phyloP scores from a whole-genome alignment of 768 basidiomycete species.

The Boletus sp. region DNA sequence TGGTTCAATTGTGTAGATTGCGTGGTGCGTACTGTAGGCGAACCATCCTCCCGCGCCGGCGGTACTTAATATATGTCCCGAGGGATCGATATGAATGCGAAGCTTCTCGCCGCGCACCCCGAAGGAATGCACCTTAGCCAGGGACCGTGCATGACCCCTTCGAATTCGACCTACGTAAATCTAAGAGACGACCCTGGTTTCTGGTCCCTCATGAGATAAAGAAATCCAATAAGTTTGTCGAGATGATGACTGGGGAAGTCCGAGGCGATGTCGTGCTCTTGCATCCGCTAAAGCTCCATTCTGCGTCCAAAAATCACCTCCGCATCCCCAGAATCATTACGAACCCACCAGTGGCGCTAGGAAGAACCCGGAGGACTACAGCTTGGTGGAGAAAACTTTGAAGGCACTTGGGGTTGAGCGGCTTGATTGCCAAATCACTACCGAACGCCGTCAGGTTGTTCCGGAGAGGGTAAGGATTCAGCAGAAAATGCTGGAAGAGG shows the following conservation, averaged over 20 bases:
- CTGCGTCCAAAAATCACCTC: conserved; percentile 58
- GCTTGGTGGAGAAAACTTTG: conserved; percentile 2
- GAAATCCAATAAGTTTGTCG: neutral
- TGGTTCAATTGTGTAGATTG: neutral
- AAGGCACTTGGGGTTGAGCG: conserved; percentile 8
- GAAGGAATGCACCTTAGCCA: conserved; percentile 2
- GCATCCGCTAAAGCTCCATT: conserved; percentile 66
- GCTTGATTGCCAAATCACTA: conserved; percentile 3
- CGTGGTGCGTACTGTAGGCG: too few species aligned
- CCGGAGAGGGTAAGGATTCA: conserved; percentile 1
- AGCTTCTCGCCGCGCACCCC: neutral
- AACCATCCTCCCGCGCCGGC: neutral
- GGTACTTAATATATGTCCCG: conserved; percentile 1
- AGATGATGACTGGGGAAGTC: conserved; percentile 3
- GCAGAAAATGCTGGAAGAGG: conserved; percentile 6
- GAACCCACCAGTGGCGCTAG: conserved; percentile 58
- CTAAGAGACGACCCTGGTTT: neutral
- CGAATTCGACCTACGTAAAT: conserved; percentile 5
- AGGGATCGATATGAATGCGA: conserved; percentile 5
- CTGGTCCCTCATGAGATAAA: conserved; percentile 6
- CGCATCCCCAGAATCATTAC: conserved; percentile 61
- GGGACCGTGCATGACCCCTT: neutral
- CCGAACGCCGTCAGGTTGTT: conserved; percentile 5
- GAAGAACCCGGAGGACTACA: conserved; percentile 6
- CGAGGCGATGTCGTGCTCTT: conserved; percentile 6